Evolutionary conservation across 805 yeast genomes (phyloP), one percentile per base, ranked within the genome.

Genomic region (Lipomyces yamanashiensis): DNA sequence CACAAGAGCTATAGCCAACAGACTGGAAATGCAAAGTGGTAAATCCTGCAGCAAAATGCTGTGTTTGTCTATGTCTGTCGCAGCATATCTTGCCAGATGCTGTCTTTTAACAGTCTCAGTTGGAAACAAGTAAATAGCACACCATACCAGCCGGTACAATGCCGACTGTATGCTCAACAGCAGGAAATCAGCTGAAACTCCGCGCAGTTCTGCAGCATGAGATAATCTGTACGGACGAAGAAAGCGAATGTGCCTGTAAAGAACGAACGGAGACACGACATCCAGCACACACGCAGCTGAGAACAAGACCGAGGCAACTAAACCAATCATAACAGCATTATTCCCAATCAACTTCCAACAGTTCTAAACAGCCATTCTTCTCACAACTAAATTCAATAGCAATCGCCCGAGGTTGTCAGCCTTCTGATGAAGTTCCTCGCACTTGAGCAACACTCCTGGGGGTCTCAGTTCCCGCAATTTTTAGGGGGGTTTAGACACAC

Each of bases 161-260:
- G 45, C 47, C 17, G 61, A 39, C 13, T 55, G 54, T 3, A 41
- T 2, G 1, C 50, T 33, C 40, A 63, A 36, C 9, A 63, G 19
- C 6, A 59, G 36, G n/a, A 51, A 55, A 47, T 63, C 67, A 0
- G 19, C 65, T 8, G 65, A 57, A 13, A 62, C 21, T 15, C 62
- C 65, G 1, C 51, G 45, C 9, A 54, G 39, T 17, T 45, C 45
- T 2, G 54, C 56, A 9, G 56, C 19, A 34, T 39, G 15, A 13
- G 34, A 15, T 4, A 33, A 36, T 39, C 49, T 50, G 39, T 17
- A 50, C 23, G 19, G 47, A 10, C 61, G 61, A 2, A 58, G 10
- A 23, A 7, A 17, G 36, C 50, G 57, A n/a, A 59, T 17, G 15
- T 59, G 62, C n/a, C 41, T 40, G 34, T 37, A 52, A 10, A 59